A percentile compares a stretch with the other conserved stretches of the same genome.
Evolutionary conservation across 2,329 filamentous ascomycete species (phyloP).

Genomic region (Sarocladium brachiariae): DNA sequence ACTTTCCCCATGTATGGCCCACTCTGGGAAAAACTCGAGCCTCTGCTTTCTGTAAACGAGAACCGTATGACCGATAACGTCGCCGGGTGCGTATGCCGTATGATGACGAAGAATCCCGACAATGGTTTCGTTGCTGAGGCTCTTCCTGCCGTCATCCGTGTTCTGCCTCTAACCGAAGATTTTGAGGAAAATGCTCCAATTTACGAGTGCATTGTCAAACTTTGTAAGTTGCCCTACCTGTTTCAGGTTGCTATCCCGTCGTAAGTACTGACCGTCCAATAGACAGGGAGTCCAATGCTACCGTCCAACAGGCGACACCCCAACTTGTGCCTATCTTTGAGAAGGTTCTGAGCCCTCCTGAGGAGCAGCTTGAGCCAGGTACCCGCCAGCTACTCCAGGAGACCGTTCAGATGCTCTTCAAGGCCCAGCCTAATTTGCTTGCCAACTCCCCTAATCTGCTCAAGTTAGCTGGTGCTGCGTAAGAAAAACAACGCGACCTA

Average conservation of each 20-base stretch:
- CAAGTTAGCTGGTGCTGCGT: slow-evolving; percentile 22
- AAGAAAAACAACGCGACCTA: background rate
- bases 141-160: slow-evolving; percentile 68
- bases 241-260: background rate
- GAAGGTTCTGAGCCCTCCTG: slow-evolving; percentile 62
- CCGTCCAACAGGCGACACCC: slow-evolving; percentile 62
- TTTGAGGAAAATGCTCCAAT: slow-evolving; percentile 95
- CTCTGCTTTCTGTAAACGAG: slow-evolving; percentile 69
- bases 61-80: slow-evolving; percentile 88
- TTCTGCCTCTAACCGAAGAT: slow-evolving; percentile 85
- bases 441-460: slow-evolving; percentile 25
- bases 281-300: slow-evolving; percentile 63
- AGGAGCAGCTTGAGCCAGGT: slow-evolving; percentile 69
- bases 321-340: slow-evolving; percentile 65
- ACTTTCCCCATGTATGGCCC: slow-evolving; percentile 70
- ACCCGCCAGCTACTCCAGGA: slow-evolving; percentile 60
- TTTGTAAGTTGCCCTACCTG: slow-evolving; percentile 54
- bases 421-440: slow-evolving; percentile 17
- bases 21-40: slow-evolving; percentile 81
- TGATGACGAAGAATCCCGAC: slow-evolving; percentile 87
- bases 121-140: slow-evolving; percentile 74
- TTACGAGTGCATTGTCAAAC: slow-evolving; percentile 80
- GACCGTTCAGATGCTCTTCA: slow-evolving; percentile 42
- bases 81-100: slow-evolving; percentile 80
- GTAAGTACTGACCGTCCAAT: slow-evolving; percentile 17